Evolutionary conservation across 306 rosid species (phyloP).

Genomic region (Sicyos edulis): DNA sequence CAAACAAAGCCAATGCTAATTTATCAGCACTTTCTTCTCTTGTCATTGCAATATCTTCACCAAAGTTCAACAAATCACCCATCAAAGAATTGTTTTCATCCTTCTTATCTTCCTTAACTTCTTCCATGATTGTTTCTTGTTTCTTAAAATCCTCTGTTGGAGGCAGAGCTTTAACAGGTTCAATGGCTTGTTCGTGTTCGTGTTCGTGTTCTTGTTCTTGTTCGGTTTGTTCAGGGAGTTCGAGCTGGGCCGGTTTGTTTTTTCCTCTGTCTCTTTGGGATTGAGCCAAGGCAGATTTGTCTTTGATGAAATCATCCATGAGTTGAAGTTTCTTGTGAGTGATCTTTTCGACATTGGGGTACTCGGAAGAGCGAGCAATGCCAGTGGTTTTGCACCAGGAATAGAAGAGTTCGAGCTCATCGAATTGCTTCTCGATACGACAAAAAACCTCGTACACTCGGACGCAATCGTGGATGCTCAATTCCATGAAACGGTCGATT

Average conservation of each 20-base stretch:
- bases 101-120: background rate
- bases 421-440: constrained; percentile 71
- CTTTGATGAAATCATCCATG: constrained; percentile 72
- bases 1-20: constrained; percentile 73
- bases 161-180: constrained; percentile 56
- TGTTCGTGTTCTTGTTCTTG: constrained; percentile 30
- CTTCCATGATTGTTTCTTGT: too few species aligned
- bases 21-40: constrained; percentile 38
- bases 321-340: constrained; percentile 60
- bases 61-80: constrained; percentile 65
- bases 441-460: constrained; percentile 66
- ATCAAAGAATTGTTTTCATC: constrained; percentile 14
- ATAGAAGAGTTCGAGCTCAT: constrained; percentile 71
- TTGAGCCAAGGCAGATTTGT: constrained; percentile 41
- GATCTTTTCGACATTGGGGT: constrained; percentile 69
- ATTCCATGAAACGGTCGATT: constrained; percentile 62
- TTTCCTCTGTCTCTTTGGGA: background rate
- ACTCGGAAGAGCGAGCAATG: constrained; percentile 73
- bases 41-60: constrained; percentile 32
- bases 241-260: too few species aligned
- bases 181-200: constrained; percentile 38
- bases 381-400: constrained; percentile 61
- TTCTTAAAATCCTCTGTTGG: constrained; percentile 38
- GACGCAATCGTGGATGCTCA: constrained; percentile 42
- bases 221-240: too few species aligned